Base-by-base conservation (phyloP, 78 protist genomes). In the Guillardia theta region DNA sequence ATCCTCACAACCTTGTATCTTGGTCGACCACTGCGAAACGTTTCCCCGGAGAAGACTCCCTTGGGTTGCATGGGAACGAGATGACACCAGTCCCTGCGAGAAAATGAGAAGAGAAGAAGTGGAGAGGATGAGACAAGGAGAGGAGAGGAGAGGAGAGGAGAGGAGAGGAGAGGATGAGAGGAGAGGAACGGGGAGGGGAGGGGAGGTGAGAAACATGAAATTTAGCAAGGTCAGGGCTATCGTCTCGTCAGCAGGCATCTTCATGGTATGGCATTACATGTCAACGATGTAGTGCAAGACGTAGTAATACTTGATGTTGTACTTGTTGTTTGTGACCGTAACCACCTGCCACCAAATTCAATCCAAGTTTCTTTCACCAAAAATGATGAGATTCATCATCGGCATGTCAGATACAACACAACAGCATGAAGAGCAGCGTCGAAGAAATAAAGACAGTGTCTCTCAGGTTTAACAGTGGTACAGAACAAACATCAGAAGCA, bases 201-300 rank as follows among this genome's bases (percentile, higher is more conserved):
- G 58, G 30, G 30, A 50, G 15, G 58, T 15, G 30, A 50, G 15
- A 50, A 10, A 50, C 10, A 15, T 10, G 30, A 50, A 50, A 50
- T 10, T 15, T 19, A 15, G 58, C 58, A 15, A 10, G 58, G 58
- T 10, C 30, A 10, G 58, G 58, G 58, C 15, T 3, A 30, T 3
- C 21, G 70, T 30, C 21, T 30, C 70, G 2, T 24, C 21, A 30
- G 70, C 70, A 24, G n/a, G 83, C 83, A 70, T 70, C 46, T 36
- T 36, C 33, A 70, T 43, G 83, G 36, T 36, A 24, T 70, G 83
- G 83, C 83, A 70, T 43, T 43, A 70, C 83, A 70, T 70, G 41
- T 70, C 83, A 24, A 70, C 12, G 41, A 70, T 70, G 83, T 70
- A 70, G 83, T 70, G 83, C 41, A 70, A 43, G 46, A 70, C 83